Percentiles rank a stretch among this genome's conserved stretches.
phyloP scores from a whole-genome alignment of 2,329 filamentous ascomycete species.

The Chaetomiaceae sp. region DNA sequence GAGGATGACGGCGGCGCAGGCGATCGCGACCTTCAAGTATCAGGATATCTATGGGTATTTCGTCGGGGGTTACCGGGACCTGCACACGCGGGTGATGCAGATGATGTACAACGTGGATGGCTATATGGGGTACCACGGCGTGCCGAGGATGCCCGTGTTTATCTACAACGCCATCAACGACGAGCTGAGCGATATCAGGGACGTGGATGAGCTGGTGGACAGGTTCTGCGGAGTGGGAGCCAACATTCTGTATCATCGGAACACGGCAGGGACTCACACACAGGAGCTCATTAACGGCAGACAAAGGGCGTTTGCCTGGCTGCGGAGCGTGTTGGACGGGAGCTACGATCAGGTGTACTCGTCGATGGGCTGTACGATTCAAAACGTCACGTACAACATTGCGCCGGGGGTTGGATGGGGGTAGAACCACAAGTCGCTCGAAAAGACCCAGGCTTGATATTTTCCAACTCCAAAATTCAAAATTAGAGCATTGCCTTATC shows the following conservation, averaged over 20 bases:
- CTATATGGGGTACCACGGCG: conserved; percentile 35
- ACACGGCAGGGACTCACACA: conserved; percentile 39
- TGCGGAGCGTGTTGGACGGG: conserved; percentile 22
- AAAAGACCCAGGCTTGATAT: no score
- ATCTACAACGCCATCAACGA: conserved; percentile 45
- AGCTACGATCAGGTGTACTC: conserved; percentile 15
- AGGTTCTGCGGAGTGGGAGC: conserved; percentile 39
- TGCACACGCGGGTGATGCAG: conserved; percentile 25
- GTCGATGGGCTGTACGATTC: conserved; percentile 19
- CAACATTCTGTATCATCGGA: conserved; percentile 42
- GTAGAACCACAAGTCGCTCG: neutral
- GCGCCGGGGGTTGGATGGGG: conserved; percentile 12
- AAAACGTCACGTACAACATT: conserved; percentile 19
- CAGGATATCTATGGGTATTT: conserved; percentile 41
- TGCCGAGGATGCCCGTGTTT: conserved; percentile 43
- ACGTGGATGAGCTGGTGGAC: conserved; percentile 39
- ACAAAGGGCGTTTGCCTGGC: conserved; percentile 23
- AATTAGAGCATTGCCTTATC: no score
- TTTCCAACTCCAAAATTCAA: no score
- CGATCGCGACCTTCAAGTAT: conserved; percentile 28
- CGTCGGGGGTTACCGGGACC: conserved; percentile 31
- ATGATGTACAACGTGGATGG: conserved; percentile 31
- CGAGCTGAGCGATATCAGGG: conserved; percentile 38
- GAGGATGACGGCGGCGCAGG: conserved; percentile 28
- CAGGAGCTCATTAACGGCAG: conserved; percentile 30